A percentile compares a stretch with the other conserved stretches of the same genome.
phyloP scores from a whole-genome alignment of 73 alveolate genomes.

The Paramecium octaurelia region DNA sequence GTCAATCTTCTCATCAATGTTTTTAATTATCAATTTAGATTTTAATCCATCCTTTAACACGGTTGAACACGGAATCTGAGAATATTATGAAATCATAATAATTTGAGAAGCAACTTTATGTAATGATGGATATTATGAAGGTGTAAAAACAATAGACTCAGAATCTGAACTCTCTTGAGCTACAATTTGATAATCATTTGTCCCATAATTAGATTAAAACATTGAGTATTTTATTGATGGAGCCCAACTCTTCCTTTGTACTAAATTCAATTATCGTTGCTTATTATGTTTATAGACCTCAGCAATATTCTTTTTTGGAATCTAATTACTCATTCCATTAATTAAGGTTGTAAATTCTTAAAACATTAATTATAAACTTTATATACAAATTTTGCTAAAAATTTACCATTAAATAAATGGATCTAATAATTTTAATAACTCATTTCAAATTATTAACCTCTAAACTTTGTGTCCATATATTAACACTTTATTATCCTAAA shows the following conservation, averaged over 20 bases:
- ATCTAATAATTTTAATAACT: not conserved
- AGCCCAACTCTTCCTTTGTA: slow-evolving; percentile 4
- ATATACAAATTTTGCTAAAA: not conserved
- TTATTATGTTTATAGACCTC: not conserved
- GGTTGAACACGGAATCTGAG: slow-evolving; percentile 6
- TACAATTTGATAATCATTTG: slow-evolving; percentile 13
- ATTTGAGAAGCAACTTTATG: not conserved
- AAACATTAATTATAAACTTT: not conserved
- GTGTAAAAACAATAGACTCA: slow-evolving; percentile 20
- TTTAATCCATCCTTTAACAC: not conserved
- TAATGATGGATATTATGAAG: slow-evolving; percentile 24
- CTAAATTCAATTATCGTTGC: not conserved
- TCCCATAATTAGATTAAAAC: slow-evolving; percentile 17
- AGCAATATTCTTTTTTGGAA: slow-evolving; percentile 13
- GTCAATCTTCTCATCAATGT: not conserved
- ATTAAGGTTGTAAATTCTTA: slow-evolving; percentile 21
- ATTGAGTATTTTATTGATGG: slow-evolving; percentile 42
- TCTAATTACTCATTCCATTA: not conserved
- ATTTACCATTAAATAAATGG: not conserved
- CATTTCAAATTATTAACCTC: not conserved
- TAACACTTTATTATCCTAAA: no score
- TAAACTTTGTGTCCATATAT: not conserved
- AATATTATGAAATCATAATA: not conserved
- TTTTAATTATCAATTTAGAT: not conserved
- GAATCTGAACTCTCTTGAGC: slow-evolving; percentile 28